Evolutionary conservation across 768 basidiomycete species (phyloP).

Genomic region (Pulveroboletus sp.): DNA sequence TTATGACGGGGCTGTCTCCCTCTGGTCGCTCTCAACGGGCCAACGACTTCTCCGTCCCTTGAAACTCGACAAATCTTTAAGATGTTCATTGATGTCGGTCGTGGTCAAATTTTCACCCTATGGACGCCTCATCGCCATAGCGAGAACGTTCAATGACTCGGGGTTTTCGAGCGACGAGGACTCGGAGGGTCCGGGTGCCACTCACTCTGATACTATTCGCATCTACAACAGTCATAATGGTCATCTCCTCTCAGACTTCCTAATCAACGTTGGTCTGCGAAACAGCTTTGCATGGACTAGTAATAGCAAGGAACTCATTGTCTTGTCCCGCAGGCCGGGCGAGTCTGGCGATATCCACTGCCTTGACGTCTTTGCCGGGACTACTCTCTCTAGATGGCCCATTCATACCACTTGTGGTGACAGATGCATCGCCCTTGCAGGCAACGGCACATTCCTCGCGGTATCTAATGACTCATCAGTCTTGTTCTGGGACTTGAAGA

Average conservation of each 20-base stretch:
- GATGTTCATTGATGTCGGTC: background rate
- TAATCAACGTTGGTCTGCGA: background rate
- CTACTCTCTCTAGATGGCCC: background rate
- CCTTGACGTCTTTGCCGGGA: background rate
- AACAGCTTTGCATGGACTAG: background rate
- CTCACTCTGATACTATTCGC: background rate
- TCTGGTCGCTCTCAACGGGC: slow-evolving; percentile 3
- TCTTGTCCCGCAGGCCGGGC: background rate
- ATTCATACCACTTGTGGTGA: background rate
- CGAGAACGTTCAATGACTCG: no score
- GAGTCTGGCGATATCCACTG: background rate
- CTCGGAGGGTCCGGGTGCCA: no score
- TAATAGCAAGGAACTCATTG: background rate
- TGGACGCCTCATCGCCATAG: no score
- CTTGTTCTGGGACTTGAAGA: background rate
- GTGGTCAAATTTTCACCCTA: no score
- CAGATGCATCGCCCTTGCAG: background rate
- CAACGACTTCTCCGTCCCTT: slow-evolving; percentile 2
- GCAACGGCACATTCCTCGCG: slow-evolving; percentile 2
- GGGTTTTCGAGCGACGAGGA: no score
- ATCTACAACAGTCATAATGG: background rate
- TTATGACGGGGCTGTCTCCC: background rate
- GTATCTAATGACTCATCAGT: background rate
- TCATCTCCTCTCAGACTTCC: background rate
- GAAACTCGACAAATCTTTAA: no score